phyloP scores from a whole-genome alignment of 2,329 filamentous ascomycete species.

The Arachnopeziza araneosa region DNA sequence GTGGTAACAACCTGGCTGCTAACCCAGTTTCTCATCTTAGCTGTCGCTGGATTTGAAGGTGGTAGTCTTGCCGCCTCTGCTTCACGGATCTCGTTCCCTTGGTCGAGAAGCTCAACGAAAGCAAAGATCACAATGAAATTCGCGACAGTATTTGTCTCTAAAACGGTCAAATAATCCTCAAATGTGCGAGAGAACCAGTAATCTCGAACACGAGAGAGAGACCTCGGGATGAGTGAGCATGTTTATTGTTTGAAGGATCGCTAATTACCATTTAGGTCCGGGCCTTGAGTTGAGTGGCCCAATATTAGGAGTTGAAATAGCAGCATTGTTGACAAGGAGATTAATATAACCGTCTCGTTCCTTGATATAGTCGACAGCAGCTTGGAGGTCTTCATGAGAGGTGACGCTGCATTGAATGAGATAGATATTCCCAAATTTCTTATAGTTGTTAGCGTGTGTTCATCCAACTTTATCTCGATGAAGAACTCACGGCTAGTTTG shows the following conservation, averaged over 20 bases:
- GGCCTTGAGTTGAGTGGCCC: constrained; percentile 28
- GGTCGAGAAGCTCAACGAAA: constrained; percentile 61
- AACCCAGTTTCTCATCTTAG: too few species aligned
- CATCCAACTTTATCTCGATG: not conserved
- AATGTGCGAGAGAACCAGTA: constrained; percentile 34
- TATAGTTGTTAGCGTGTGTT: not conserved
- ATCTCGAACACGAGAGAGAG: too few species aligned
- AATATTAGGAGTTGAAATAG: constrained; percentile 35
- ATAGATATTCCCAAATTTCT: constrained; percentile 19
- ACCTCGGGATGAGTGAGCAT: too few species aligned
- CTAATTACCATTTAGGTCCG: constrained; percentile 26
- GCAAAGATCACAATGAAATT: constrained; percentile 64
- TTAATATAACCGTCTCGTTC: constrained; percentile 53
- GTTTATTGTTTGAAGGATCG: constrained; percentile 45
- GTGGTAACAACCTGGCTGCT: constrained; percentile 60
- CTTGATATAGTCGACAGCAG: constrained; percentile 48
- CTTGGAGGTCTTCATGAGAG: constrained; percentile 53
- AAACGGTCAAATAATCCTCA: constrained; percentile 10
- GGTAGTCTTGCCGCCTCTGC: constrained; percentile 41
- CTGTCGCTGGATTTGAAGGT: constrained; percentile 27
- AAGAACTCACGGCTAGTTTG: not conserved
- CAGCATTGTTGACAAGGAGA: constrained; percentile 55
- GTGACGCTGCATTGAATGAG: constrained; percentile 47
- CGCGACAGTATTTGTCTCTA: constrained; percentile 55
- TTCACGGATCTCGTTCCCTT: constrained; percentile 51